Base-by-base conservation (phyloP, 192 early-diverging fungal species). In the Coemansia reversa region DNA sequence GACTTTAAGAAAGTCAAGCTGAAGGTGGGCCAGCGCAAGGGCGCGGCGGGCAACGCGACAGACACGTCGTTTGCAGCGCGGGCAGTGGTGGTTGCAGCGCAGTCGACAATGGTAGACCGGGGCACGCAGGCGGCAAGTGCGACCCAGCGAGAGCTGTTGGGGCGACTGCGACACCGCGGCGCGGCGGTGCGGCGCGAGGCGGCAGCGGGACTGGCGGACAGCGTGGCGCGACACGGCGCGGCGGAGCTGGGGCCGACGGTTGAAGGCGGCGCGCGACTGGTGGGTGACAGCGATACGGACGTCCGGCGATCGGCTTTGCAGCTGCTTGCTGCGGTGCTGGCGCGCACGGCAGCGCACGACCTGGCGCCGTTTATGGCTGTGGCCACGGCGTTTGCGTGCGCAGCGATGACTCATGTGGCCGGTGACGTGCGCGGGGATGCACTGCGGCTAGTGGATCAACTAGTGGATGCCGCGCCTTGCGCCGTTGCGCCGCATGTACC, bases 1-100 rank as follows among this genome's bases (percentile, higher is more conserved):
- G 91, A 93, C 75, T 91, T 91, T 72, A 88, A 82, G 86, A 96
- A 96, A 89, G 84, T 89, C 62, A 93, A 93, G 75, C 86, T 96
- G 14, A 96, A 96, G 77, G 87, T 96, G 42, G 94, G 94, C 52
- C 93, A 94, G 78, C 89, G 91, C 71, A 91, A 92, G 79, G 85
- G 85, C 18, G 74, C 87, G 14, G 69, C 94, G 16, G 76, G 79
- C 23, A 96, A 86, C 71, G 85, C 87, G 45, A 93, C 93, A 9
- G 89, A 93, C 50, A 90, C 88, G 20, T 91, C 91, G 19, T 93
- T 96, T 74, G 90, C 88, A 32, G 86, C 93, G 0, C 86, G 85
- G 76, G 86, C 89, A 48, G 92, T 96, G 51, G 84, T 86, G 9
- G 68, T 96, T n/a, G 84, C 91, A 2, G 87, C 72, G 48, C 94